Percentiles rank a stretch among this genome's conserved stretches.
phyloP scores from a whole-genome alignment of 805 yeast species.

The Lachancea cidri region DNA sequence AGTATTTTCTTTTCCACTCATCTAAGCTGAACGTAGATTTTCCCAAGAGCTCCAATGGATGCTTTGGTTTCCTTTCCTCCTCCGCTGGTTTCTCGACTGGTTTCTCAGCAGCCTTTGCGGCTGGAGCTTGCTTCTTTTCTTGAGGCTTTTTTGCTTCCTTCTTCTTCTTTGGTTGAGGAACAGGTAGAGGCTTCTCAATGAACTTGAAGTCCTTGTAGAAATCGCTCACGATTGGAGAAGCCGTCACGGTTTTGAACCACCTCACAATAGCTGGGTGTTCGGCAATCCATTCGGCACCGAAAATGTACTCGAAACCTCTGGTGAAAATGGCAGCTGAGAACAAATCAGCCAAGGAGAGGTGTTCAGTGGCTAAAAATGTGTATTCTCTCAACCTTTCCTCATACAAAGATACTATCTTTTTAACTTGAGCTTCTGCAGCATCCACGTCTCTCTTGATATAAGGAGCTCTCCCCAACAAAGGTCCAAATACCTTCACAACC shows the following conservation, averaged over 20 bases:
- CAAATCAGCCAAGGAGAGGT: constrained; percentile 60
- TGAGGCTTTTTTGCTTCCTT: constrained; percentile 29
- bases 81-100: constrained; percentile 33
- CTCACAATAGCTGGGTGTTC: constrained; percentile 57
- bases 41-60: constrained; percentile 85
- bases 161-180: constrained; percentile 60
- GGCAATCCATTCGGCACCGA: constrained; percentile 62
- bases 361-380: constrained; percentile 71
- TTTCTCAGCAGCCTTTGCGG: constrained; percentile 36
- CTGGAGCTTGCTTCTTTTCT: constrained; percentile 31
- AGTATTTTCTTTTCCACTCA: constrained; percentile 95
- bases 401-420: constrained; percentile 37
- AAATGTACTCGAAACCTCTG: constrained; percentile 54
- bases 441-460: constrained; percentile 71
- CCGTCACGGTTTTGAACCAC: constrained; percentile 60
- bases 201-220: constrained; percentile 50
- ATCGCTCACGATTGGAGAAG: constrained; percentile 42
- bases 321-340: constrained; percentile 43
- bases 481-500: constrained; percentile 48
- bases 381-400: constrained; percentile 54
- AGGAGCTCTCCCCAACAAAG: constrained; percentile 60
- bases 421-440: constrained; percentile 37
- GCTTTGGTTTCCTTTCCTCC: constrained; percentile 74
- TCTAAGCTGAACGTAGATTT: constrained; percentile 66
- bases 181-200: constrained; percentile 60